phyloP scores from a whole-genome alignment of 208 protist species.

The Wallacemonas rigidus region DNA sequence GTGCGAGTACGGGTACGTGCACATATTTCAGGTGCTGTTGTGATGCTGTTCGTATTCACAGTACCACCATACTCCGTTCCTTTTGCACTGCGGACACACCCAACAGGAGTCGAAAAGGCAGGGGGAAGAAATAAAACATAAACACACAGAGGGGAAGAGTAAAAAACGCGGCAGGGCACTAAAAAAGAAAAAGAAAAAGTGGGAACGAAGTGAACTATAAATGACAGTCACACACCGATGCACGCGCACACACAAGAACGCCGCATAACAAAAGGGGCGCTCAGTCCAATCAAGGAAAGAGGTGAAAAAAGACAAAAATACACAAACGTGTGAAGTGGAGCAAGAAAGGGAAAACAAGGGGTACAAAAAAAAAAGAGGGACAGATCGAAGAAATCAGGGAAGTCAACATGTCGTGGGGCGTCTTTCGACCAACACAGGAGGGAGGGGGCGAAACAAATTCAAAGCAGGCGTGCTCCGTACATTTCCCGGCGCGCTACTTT shows the following conservation, averaged over 20 bases:
- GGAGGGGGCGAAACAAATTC: too few relatives aligned
- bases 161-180: not conserved
- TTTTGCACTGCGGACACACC: too few relatives aligned
- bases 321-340: not conserved
- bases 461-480: too few relatives aligned
- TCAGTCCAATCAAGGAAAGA: constrained; percentile 1
- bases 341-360: not conserved
- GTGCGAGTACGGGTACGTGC: too few relatives aligned
- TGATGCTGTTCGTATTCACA: too few relatives aligned
- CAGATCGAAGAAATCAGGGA: constrained; percentile 16
- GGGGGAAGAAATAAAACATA: not conserved
- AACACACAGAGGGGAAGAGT: not conserved
- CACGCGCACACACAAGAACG: not conserved
- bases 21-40: too few relatives aligned
- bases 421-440: too few relatives aligned
- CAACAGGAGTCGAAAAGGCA: too few relatives aligned
- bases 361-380: constrained; percentile 12
- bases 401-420: not conserved
- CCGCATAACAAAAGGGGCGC: too few relatives aligned
- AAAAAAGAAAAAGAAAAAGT: not conserved
- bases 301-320: constrained; percentile 9
- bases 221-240: too few relatives aligned
- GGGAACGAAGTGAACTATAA: too few relatives aligned
- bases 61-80: too few relatives aligned
- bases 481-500: not conserved